A percentile compares a stretch with the other conserved stretches of the same genome.
Evolutionary conservation across 2,329 filamentous ascomycete species (phyloP).

Genomic region (Talaromyces pinophilus): DNA sequence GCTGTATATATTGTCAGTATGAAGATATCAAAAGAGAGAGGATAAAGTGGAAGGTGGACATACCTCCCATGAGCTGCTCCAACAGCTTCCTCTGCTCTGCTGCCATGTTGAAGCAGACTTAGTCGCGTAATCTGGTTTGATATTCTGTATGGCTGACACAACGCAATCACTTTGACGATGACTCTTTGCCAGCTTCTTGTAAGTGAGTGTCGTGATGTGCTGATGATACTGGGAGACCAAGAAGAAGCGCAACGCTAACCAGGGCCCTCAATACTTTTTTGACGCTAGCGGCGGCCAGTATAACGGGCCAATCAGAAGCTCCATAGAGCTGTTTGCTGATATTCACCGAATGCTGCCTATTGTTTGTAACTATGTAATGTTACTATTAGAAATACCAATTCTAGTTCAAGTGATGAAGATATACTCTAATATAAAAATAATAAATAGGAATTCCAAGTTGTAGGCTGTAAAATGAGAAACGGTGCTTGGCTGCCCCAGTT

Average conservation of each 20-base stretch:
- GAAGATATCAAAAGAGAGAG: neutral
- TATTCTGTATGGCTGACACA: neutral
- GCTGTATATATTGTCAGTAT: slow-evolving; percentile 28
- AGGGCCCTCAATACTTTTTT: slow-evolving; percentile 20
- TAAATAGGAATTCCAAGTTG: neutral
- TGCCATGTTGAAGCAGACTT: slow-evolving; percentile 62
- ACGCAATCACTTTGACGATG: neutral
- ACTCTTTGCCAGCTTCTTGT: neutral
- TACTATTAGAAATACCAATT: neutral
- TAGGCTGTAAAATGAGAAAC: neutral
- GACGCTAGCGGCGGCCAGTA: slow-evolving; percentile 34
- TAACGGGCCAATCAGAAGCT: slow-evolving; percentile 23
- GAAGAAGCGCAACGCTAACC: too few relatives aligned
- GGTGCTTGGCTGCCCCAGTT: neutral
- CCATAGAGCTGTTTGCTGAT: neutral
- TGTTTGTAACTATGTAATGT: neutral
- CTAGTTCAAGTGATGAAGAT: neutral
- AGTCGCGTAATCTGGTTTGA: neutral
- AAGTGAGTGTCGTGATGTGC: too few relatives aligned
- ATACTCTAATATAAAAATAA: neutral
- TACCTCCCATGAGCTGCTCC: slow-evolving; percentile 77
- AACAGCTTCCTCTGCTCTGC: slow-evolving; percentile 98
- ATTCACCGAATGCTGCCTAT: neutral
- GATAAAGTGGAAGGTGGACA: slow-evolving; percentile 10
- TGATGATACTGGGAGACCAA: too few relatives aligned